These are phyloP conservation scores for Hymenotorrendiella dingleyae DNA, from an alignment of 2,329 filamentous ascomycete species.

Conservation along the genomic window DNA sequence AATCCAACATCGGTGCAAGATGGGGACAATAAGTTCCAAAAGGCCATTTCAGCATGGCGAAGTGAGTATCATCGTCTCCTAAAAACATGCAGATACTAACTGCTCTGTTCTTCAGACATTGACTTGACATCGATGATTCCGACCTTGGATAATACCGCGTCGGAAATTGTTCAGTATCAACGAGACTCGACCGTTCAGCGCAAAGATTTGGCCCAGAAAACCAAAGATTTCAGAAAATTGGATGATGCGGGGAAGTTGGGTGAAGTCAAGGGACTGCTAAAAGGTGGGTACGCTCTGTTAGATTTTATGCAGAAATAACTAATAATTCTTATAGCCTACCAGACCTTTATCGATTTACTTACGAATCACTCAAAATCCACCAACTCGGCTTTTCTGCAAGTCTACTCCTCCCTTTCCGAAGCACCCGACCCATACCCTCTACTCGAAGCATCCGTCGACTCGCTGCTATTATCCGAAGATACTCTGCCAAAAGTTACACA, in stretches of 20 bases:
- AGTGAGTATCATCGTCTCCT: slow-evolving; percentile 47
- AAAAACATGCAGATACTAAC: slow-evolving; percentile 3
- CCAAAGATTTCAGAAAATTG: slow-evolving; percentile 92
- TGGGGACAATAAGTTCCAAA: slow-evolving; percentile 89
- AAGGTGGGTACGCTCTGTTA: slow-evolving; percentile 55
- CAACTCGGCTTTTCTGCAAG: slow-evolving; percentile 85
- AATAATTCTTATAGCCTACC: slow-evolving; percentile 61
- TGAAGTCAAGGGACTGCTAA: slow-evolving; percentile 85
- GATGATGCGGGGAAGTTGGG: slow-evolving; percentile 81
- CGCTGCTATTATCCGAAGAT: slow-evolving; percentile 85
- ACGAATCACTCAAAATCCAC: slow-evolving; percentile 94
- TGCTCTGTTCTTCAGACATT: slow-evolving; percentile 54
- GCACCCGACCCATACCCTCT: slow-evolving; percentile 94
- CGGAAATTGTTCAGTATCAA: slow-evolving; percentile 89
- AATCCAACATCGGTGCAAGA: slow-evolving; percentile 32
- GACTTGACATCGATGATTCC: slow-evolving; percentile 80
- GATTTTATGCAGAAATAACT: slow-evolving; percentile 3
- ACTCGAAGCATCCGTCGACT: slow-evolving; percentile 92
- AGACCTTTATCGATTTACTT: slow-evolving; percentile 92
- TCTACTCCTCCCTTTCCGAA: slow-evolving; percentile 91
- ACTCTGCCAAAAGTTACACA: slow-evolving; percentile 82
- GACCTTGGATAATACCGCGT: slow-evolving; percentile 85
- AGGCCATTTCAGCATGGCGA: slow-evolving; percentile 92
- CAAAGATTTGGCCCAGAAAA: slow-evolving; percentile 98
- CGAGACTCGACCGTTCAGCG: slow-evolving; percentile 92